Percentiles rank a stretch among this genome's conserved stretches.
phyloP scores from a whole-genome alignment of 1,284 basidiomycete genomes.

The Amylostereum areolatum region DNA sequence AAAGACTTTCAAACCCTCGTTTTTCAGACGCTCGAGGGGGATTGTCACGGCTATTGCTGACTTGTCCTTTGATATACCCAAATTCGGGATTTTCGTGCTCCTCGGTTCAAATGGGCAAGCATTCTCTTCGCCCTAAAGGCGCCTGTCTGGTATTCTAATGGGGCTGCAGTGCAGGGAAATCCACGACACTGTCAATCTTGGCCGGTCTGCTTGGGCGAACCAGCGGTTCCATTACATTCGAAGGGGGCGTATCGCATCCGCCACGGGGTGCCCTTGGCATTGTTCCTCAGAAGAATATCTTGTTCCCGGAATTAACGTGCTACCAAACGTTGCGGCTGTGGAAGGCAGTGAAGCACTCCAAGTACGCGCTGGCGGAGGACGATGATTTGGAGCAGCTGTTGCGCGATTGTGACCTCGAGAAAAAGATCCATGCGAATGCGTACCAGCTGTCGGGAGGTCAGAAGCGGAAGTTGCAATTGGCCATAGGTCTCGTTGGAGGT shows the following conservation, averaged over 20 bases:
- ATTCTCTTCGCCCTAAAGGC: neutral
- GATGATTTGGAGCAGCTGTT: constrained; percentile 61
- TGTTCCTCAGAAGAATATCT: constrained; percentile 79
- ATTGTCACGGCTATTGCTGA: constrained; percentile 56
- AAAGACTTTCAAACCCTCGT: constrained; percentile 48
- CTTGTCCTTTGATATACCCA: constrained; percentile 61
- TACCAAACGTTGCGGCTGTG: constrained; percentile 70
- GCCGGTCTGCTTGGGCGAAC: constrained; percentile 56
- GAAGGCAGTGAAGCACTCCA: constrained; percentile 66
- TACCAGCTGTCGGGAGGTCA: constrained; percentile 71
- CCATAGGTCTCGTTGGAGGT: constrained; percentile 71
- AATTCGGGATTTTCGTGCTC: constrained; percentile 68
- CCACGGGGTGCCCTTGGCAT: constrained; percentile 65
- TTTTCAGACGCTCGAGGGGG: constrained; percentile 32
- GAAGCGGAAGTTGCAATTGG: constrained; percentile 77
- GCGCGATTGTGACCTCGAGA: constrained; percentile 63
- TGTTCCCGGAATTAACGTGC: constrained; percentile 74
- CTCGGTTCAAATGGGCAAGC: constrained; percentile 68
- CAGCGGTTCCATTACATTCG: constrained; percentile 58
- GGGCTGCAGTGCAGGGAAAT: constrained; percentile 67
- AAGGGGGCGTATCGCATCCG: constrained; percentile 44
- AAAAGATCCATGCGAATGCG: constrained; percentile 63
- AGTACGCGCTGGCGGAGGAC: constrained; percentile 29
- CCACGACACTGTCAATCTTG: constrained; percentile 64
- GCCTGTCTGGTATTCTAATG: neutral